Evolutionary conservation across 1,139 yeast species (phyloP), one percentile per base, ranked within the genome.

Genomic region (Suhomyces maxii): DNA sequence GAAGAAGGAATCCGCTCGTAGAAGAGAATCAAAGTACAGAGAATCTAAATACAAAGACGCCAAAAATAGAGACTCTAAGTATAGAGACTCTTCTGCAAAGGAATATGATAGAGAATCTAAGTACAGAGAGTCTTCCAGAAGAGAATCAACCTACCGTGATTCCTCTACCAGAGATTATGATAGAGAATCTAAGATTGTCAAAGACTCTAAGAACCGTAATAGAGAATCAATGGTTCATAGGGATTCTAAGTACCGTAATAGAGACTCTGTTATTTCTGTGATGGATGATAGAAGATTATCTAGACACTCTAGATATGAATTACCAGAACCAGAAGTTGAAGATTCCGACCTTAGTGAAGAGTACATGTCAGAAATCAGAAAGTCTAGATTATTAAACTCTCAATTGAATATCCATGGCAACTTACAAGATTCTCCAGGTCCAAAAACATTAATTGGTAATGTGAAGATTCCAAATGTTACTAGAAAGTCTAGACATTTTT

Each of bases 391-490:
- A 46, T 63, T 73, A 59, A 75, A 71, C 55, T 74, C 78, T 33
- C 78, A 73, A 58, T 59, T 64, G 50, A 71, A 73, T 53, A 59
- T 75, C 34, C 60, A 64, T 34, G 67, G 65, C 10, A 57, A 60
- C 18, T 62, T 65, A 32, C 60, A 64, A 36, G 48, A 40, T 10
- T 50, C 56, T 5, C 45, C 48, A 8, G 58, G 56, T 37, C 66
- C 61, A 18, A 63, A 64, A 47, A 73, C 79, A 1, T 62, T 74
- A 36, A 73, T 85, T 42, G 79, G 86, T 11, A 84, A 81, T 52
- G 83, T 85, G 36, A 76, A 74, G 47, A 81, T 85, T 49, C 91
- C 91, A 25, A 81, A 80, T 53, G 88, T 84, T 32, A 81, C 89
- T 0, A 78, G 89, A 63, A 81, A 82, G 57, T 83, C 89, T 3